phyloP scores from a whole-genome alignment of 176 grass and related monocot species.

The Zea luxurians region DNA sequence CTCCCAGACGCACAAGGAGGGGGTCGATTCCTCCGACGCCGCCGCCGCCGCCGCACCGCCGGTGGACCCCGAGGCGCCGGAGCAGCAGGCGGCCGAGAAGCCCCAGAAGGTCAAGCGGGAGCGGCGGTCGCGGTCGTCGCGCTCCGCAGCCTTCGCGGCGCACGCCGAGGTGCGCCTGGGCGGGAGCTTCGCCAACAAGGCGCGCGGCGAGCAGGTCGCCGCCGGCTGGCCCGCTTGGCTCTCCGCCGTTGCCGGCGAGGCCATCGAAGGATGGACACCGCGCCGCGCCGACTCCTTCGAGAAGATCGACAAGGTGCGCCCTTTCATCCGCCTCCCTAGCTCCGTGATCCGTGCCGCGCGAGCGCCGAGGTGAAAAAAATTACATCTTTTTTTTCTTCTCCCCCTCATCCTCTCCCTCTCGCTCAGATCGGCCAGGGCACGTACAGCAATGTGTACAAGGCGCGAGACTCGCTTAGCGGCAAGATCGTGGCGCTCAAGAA shows the following conservation, averaged over 20 bases:
- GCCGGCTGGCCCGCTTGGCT: constrained; percentile 87
- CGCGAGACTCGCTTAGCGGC: constrained; percentile 63
- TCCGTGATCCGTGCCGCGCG: constrained; percentile 37
- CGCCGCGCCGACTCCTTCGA: constrained; percentile 84
- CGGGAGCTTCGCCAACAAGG: constrained; percentile 69
- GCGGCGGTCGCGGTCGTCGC: constrained; percentile 48
- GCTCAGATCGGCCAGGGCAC: constrained; percentile 79
- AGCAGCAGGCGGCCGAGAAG: constrained; percentile 33
- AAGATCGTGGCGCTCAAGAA: constrained; percentile 92
- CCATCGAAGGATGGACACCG: constrained; percentile 69
- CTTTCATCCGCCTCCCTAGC: neutral
- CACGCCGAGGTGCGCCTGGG: constrained; percentile 48
- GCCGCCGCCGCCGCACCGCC: neutral
- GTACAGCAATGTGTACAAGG: constrained; percentile 94
- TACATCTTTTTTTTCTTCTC: constrained; percentile 7
- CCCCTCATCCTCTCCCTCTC: neutral
- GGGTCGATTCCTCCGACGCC: neutral
- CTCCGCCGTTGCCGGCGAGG: constrained; percentile 81
- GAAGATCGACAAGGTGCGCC: constrained; percentile 82
- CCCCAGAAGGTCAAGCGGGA: constrained; percentile 46
- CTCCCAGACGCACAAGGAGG: constrained; percentile 29
- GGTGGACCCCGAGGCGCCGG: neutral
- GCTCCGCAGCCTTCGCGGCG: constrained; percentile 11
- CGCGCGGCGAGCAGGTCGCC: constrained; percentile 77
- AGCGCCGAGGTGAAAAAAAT: constrained; percentile 14